These are phyloP conservation scores for Penicillium verhagenii DNA, from an alignment of 495 filamentous ascomycete genomes.

Conservation along the genomic window DNA sequence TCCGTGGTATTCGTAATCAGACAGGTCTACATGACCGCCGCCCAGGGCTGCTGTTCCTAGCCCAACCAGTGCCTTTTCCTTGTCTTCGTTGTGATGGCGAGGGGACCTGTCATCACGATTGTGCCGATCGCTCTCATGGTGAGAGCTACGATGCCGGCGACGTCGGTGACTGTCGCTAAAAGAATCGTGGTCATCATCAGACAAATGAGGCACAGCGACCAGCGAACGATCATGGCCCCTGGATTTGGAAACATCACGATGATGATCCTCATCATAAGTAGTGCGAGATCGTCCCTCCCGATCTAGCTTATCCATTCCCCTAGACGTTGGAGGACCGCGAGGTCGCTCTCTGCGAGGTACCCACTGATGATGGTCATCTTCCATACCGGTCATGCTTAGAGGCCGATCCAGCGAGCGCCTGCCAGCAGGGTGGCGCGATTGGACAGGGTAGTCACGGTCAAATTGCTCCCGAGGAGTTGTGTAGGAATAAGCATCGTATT, in stretches of 20 bases:
- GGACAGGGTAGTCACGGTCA: slow-evolving; percentile 58
- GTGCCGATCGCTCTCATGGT: slow-evolving; percentile 18
- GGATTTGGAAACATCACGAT: slow-evolving; percentile 28
- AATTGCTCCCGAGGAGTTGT: slow-evolving; percentile 68
- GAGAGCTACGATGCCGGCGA: slow-evolving; percentile 28
- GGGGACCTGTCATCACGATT: slow-evolving; percentile 28
- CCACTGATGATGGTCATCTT: slow-evolving; percentile 50
- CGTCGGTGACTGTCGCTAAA: slow-evolving; percentile 23
- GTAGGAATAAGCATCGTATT: slow-evolving; percentile 64
- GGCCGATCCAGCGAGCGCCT: slow-evolving; percentile 57
- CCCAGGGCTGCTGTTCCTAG: slow-evolving; percentile 44
- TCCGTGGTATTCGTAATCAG: slow-evolving; percentile 32
- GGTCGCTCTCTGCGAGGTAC: slow-evolving; percentile 36
- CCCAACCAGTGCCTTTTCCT: slow-evolving; percentile 27
- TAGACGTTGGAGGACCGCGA: slow-evolving; percentile 56
- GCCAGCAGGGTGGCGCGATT: slow-evolving; percentile 45
- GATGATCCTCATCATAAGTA: slow-evolving; percentile 27
- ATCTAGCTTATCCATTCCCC: slow-evolving; percentile 61
- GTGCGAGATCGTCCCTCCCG: slow-evolving; percentile 36
- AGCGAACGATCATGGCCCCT: slow-evolving; percentile 36
- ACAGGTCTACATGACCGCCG: slow-evolving; percentile 37
- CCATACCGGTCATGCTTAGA: slow-evolving; percentile 60
- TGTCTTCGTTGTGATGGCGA: slow-evolving; percentile 14
- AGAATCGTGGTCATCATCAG: slow-evolving; percentile 40
- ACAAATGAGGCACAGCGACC: slow-evolving; percentile 38